Evolutionary conservation across 2,329 filamentous ascomycete genomes (phyloP).

Genomic region (Neopestalotiopsis clavispora): DNA sequence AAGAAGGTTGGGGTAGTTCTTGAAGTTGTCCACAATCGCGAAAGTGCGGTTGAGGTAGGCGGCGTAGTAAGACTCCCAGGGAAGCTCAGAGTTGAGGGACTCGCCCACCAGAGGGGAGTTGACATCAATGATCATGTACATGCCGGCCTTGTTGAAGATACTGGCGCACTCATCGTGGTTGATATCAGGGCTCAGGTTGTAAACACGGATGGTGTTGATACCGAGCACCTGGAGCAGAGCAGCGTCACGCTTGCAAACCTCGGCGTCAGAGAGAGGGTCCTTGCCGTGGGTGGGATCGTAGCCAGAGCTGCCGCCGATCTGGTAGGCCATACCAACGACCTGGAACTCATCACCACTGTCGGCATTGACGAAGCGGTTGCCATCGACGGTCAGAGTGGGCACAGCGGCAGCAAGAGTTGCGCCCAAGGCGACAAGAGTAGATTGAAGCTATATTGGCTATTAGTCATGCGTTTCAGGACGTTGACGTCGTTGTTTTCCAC

Average conservation of each 20-base stretch:
- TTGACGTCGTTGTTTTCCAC: neutral
- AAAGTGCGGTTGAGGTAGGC: slow-evolving; percentile 70
- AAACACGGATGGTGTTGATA: slow-evolving; percentile 72
- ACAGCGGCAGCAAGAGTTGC: slow-evolving; percentile 61
- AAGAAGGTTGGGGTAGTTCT: slow-evolving; percentile 70
- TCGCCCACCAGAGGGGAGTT: slow-evolving; percentile 68
- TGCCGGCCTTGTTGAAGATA: slow-evolving; percentile 71
- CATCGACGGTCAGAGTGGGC: slow-evolving; percentile 59
- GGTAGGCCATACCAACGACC: slow-evolving; percentile 71
- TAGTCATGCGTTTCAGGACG: neutral
- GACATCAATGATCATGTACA: slow-evolving; percentile 73
- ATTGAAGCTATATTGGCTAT: slow-evolving; percentile 38
- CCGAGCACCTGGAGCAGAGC: slow-evolving; percentile 69
- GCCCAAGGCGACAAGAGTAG: slow-evolving; percentile 56
- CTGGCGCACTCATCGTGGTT: slow-evolving; percentile 71
- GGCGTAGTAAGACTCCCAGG: slow-evolving; percentile 64
- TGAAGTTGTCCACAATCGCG: slow-evolving; percentile 70
- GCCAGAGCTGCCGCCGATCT: slow-evolving; percentile 68
- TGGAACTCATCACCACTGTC: slow-evolving; percentile 65
- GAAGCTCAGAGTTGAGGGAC: slow-evolving; percentile 57
- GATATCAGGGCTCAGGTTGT: slow-evolving; percentile 68
- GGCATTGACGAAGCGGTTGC: slow-evolving; percentile 64
- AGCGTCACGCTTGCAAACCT: slow-evolving; percentile 66
- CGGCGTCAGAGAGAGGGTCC: slow-evolving; percentile 65
- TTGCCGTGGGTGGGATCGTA: slow-evolving; percentile 59